Evolutionary conservation across 2,329 filamentous ascomycete genomes (phyloP).

Genomic region (Aspergillus cejpii): DNA sequence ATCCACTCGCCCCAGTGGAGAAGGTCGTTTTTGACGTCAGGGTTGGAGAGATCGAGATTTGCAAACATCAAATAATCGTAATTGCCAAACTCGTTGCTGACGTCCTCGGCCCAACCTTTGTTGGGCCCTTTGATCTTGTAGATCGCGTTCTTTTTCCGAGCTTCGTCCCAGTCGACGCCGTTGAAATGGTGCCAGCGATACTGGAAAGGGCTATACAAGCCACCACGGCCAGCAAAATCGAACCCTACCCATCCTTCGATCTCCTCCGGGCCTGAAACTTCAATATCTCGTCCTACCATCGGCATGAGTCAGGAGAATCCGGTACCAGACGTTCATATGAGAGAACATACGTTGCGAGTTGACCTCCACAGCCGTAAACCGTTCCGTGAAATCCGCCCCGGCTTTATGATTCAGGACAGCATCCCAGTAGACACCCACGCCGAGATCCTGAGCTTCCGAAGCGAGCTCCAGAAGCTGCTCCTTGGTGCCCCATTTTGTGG

Average conservation of each 20-base stretch:
- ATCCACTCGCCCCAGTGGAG: constrained; percentile 64
- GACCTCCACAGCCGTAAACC: constrained; percentile 57
- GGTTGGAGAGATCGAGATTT: constrained; percentile 59
- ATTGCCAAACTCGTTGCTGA: constrained; percentile 61
- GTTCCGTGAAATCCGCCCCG: constrained; percentile 59
- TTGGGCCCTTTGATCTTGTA: constrained; percentile 59
- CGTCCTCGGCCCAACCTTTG: constrained; percentile 58
- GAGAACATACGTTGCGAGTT: constrained; percentile 43
- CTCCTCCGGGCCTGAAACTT: constrained; percentile 50
- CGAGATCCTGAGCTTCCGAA: constrained; percentile 46
- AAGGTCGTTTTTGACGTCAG: constrained; percentile 59
- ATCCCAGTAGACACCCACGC: constrained; percentile 60
- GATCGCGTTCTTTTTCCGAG: constrained; percentile 52
- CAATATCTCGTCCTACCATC: constrained; percentile 48
- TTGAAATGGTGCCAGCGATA: constrained; percentile 64
- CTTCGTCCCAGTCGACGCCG: constrained; percentile 60
- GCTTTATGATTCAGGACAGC: constrained; percentile 68
- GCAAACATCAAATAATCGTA: constrained; percentile 66
- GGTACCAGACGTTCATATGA: not conserved
- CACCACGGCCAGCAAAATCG: constrained; percentile 56
- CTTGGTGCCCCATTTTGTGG: constrained; percentile 64
- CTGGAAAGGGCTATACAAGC: constrained; percentile 54
- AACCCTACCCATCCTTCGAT: constrained; percentile 65
- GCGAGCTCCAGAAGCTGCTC: constrained; percentile 53
- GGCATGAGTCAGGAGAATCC: constrained; percentile 2